Percentiles rank a stretch among this genome's conserved stretches.
Evolutionary conservation across 176 grass and related monocot genomes (phyloP).

Genomic region (Pharus latifolius): DNA sequence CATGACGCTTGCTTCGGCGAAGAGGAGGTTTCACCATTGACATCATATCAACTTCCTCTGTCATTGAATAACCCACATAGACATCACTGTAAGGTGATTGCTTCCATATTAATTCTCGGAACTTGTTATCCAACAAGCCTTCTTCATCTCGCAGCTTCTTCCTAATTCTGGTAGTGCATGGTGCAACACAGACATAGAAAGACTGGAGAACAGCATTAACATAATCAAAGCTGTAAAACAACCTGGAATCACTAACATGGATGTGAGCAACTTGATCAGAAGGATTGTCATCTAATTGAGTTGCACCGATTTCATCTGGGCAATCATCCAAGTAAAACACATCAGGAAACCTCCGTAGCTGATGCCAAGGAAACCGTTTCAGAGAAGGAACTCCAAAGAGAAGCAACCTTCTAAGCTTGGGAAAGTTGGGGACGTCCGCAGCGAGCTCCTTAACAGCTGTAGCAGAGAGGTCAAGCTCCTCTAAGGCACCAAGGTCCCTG

Average conservation of each 20-base stretch:
- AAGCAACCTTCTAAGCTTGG: not conserved
- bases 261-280: not conserved
- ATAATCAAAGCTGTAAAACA: not conserved
- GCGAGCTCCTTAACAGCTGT: constrained; percentile 4
- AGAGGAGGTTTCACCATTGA: not conserved
- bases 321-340: not conserved
- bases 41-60: not conserved
- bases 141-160: not conserved
- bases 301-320: not conserved
- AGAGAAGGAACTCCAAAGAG: not conserved
- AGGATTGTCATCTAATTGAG: not conserved
- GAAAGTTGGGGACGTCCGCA: not conserved
- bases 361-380: constrained; percentile 13
- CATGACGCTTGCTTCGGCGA: not conserved
- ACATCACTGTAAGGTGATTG: not conserved
- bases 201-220: not conserved
- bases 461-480: not conserved
- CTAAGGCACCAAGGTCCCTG: not conserved
- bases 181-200: not conserved
- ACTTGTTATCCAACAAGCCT: not conserved
- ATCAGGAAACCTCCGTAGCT: not conserved
- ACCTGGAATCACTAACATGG: not conserved
- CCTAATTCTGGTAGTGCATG: not conserved
- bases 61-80: fast-evolving
- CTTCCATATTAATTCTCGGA: not conserved